These are phyloP conservation scores for Prunus mira DNA, from an alignment of 306 rosid genomes.

Conservation along the genomic window DNA sequence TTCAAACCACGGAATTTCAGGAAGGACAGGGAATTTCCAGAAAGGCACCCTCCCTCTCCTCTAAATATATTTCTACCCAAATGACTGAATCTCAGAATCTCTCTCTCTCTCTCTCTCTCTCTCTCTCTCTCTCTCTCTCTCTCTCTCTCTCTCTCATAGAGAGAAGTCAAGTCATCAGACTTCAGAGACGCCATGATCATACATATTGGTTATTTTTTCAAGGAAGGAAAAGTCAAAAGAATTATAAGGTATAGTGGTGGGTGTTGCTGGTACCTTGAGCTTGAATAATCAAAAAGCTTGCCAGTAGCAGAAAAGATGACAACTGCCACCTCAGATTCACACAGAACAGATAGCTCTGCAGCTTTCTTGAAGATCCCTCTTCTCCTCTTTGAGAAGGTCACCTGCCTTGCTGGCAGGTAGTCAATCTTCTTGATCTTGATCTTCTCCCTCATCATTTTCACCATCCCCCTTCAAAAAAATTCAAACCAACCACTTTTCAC, in stretches of 20 bases:
- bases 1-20: neutral
- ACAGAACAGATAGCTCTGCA: constrained; percentile 42
- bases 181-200: neutral
- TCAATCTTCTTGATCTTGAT: constrained; percentile 42
- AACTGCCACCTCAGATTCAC: constrained; percentile 42
- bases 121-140: neutral
- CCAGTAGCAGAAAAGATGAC: constrained; percentile 43
- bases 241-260: too few relatives aligned
- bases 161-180: neutral
- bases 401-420: constrained; percentile 50
- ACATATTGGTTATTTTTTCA: neutral
- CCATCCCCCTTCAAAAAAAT: neutral
- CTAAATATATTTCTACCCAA: neutral
- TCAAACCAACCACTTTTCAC: neutral
- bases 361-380: constrained; percentile 51
- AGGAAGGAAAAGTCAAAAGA: neutral
- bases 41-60: too few relatives aligned
- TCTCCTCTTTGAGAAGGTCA: constrained; percentile 49
- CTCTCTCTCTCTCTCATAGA: neutral
- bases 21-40: too few relatives aligned
- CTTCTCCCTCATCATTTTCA: constrained; percentile 6
- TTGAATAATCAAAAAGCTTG: constrained; percentile 42
- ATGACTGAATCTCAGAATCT: neutral
- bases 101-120: neutral
- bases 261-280: constrained; percentile 24